Percentiles rank a stretch among this genome's conserved stretches.
Conservation (phyloP, 2,329 filamentous ascomycete genomes). For the Apiospora phragmitis region DNA sequence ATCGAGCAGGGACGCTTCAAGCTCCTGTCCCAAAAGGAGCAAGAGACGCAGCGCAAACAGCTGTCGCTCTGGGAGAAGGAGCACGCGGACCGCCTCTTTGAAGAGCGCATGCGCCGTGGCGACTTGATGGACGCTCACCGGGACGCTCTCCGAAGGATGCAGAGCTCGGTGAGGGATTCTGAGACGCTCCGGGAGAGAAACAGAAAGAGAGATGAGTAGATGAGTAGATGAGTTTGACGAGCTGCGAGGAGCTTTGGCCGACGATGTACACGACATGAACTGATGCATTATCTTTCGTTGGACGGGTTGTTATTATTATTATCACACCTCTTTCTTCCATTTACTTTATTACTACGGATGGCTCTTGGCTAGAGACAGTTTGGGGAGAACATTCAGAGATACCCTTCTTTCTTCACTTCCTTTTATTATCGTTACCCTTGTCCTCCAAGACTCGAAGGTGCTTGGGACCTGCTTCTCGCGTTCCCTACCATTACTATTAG, state of each 20-base stretch:
- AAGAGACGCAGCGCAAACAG: conserved; percentile 60
- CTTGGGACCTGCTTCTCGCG: not conserved
- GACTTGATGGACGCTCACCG: conserved; percentile 76
- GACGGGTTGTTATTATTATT: not conserved
- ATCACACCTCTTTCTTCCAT: not conserved
- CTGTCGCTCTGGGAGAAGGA: conserved; percentile 58
- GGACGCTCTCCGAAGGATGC: conserved; percentile 79
- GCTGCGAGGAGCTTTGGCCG: not conserved
- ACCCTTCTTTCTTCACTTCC: conserved; percentile 7
- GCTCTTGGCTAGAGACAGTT: not conserved
- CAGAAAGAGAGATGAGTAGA: not conserved
- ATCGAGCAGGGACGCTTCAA: conserved; percentile 56
- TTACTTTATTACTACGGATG: not conserved
- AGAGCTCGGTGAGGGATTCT: conserved; percentile 46
- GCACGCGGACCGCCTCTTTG: conserved; percentile 63
- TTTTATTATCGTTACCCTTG: not conserved
- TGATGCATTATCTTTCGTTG: not conserved
- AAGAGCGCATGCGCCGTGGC: conserved; percentile 74
- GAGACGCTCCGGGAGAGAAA: conserved; percentile 9
- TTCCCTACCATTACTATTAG: not conserved
- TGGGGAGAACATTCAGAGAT: conserved; percentile 8
- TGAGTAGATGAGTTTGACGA: not conserved
- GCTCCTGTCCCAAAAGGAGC: conserved; percentile 63
- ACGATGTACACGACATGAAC: conserved; percentile 1
- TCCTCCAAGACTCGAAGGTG: not conserved